Base-by-base conservation (phyloP, 257 asterid species). In the Verbena officinalis region DNA sequence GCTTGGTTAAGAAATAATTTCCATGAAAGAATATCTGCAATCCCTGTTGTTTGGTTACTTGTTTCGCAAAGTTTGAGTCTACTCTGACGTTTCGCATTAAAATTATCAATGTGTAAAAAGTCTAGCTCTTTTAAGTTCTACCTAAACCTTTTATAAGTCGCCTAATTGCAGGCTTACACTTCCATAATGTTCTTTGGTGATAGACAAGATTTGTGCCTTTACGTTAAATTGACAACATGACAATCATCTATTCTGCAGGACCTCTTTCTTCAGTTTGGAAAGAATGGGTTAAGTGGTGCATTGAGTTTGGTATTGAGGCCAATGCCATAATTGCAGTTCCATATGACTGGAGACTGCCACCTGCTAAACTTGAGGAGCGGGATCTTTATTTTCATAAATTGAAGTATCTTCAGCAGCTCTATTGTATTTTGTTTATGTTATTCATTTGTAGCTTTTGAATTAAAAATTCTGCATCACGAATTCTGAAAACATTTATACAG, bases 211-310 rank as follows among this genome's bases (percentile, higher is more conserved):
- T 52, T 31, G 14, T 40, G 43, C n/a, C n/a, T 46, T 61, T 53
- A 31, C 45, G 38, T 57, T 67, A 53, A 63, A 75, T 68, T 69
- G 58, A 73, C 55, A 51, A 62, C 49, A 57, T 65, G 45, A 59
- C 68, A 42, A 49, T 55, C 33, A 45, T 75, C 59, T 59, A 40
- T 71, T 57, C 39, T 78, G 75, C 86, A 93, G 99, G 99, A 81
- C 99, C 99, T 68, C 90, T 93, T 59, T 87, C 99, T 40, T 90
- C 99, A 31, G 99, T 93, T 72, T 93, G 99, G 99, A 93, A 93
- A 80, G 99, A 93, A 53, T 93, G 99, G 97, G 82, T 93, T 71
- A 93, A 90, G 77, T 93, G 99, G 99, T 93, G 99, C 86, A 90
- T 93, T 81, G 97, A 93, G 83, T 93, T 93, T 76, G 99, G 99